Evolutionary conservation across 2,329 filamentous ascomycete species (phyloP).

Genomic region (Xylariales sp.): DNA sequence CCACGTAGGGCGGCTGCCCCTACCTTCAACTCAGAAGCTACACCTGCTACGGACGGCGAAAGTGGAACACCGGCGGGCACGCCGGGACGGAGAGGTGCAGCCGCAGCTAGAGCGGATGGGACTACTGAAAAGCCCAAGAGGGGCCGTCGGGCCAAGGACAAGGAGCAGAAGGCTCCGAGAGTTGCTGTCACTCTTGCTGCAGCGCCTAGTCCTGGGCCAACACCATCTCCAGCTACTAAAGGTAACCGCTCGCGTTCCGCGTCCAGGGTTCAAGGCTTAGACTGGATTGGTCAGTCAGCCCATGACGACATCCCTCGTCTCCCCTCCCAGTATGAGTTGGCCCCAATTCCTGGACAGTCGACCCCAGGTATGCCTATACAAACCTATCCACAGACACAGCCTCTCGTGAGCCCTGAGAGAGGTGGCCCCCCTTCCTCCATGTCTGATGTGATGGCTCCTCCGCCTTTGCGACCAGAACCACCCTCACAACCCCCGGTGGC

Average conservation of each 20-base stretch:
- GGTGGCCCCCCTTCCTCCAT: conserved; percentile 51
- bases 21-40: conserved; percentile 74
- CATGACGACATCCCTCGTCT: conserved; percentile 56
- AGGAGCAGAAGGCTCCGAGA: conserved; percentile 54
- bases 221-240: conserved; percentile 52
- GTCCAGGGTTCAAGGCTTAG: conserved; percentile 61
- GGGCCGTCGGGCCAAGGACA: conserved; percentile 56
- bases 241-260: conserved; percentile 65
- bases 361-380: conserved; percentile 55
- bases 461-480: conserved; percentile 67
- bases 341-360: conserved; percentile 55
- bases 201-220: conserved; percentile 50
- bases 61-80: conserved; percentile 67
- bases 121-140: conserved; percentile 59
- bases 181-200: conserved; percentile 60
- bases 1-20: conserved; percentile 76
- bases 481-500: conserved; percentile 60
- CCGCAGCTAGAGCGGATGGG: conserved; percentile 55
- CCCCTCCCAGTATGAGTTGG: conserved; percentile 58
- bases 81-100: conserved; percentile 63
- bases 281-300: conserved; percentile 53
- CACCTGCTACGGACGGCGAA: conserved; percentile 70
- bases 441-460: conserved; percentile 67
- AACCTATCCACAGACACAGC: conserved; percentile 44
- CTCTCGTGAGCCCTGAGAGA: conserved; percentile 47